Percentiles rank a stretch among this genome's conserved stretches.
phyloP scores from a whole-genome alignment of 768 basidiomycete genomes.

The Suillus alpinus region DNA sequence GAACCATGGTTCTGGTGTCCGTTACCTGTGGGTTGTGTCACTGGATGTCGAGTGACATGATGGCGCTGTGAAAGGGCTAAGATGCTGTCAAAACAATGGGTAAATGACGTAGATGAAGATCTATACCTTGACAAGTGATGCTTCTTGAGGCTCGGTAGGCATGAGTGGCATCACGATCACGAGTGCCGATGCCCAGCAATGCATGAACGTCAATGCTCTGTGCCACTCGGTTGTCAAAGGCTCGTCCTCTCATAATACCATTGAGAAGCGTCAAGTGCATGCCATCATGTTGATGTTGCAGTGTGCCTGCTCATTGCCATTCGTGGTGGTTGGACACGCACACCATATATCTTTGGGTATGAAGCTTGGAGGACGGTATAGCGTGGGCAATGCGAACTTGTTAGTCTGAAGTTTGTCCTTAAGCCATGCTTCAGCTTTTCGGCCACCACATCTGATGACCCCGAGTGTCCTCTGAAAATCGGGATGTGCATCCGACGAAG shows the following conservation, averaged over 20 bases:
- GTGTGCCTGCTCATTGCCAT: background rate
- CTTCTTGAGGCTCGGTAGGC: background rate
- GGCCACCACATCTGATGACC: no score
- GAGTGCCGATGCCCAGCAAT: background rate
- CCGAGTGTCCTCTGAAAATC: no score
- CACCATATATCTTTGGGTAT: no score
- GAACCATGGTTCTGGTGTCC: no score
- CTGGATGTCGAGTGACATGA: background rate
- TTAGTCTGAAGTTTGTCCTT: background rate
- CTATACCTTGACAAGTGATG: background rate
- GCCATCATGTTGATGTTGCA: background rate
- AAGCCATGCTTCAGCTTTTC: no score
- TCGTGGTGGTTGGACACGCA: background rate
- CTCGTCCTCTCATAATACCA: background rate
- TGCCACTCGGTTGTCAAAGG: background rate
- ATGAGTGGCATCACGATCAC: background rate
- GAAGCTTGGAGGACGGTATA: no score
- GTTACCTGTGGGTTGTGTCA: no score
- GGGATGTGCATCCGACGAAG: no score
- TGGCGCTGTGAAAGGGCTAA: background rate
- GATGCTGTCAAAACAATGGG: background rate
- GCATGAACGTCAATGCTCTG: background rate
- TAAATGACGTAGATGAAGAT: background rate
- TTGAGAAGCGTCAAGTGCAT: background rate
- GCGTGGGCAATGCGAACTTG: background rate